Base-by-base conservation (phyloP, 768 basidiomycete species). In the Sistotremastrum niveocremeum region DNA sequence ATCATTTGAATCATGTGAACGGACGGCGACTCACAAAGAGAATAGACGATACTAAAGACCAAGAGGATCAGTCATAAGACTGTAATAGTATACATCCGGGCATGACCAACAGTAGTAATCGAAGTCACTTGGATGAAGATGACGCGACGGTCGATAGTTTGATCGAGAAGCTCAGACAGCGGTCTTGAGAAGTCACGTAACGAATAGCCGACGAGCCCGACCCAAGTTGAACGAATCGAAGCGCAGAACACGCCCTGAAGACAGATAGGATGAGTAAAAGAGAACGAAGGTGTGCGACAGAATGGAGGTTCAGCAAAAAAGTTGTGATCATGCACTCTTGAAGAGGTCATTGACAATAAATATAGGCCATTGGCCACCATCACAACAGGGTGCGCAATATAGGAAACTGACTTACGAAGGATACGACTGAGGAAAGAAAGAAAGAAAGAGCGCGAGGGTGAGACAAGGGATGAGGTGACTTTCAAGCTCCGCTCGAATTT, bases 331-430 rank as follows among this genome's bases (percentile, higher is more conserved):
- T 59, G 51, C 20, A 1, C 20, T 20, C 20, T 20, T 20, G 44
- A 44, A 46, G 53, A 53, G 46, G 62, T 78, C 77, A 76, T 66
- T 64, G 77, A 82, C 79, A 83, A 82, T 79, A 83, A 80, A 82
- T 81, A 71, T 54, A 52, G 63, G 66, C 62, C 57, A 54, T 52
- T 52, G 52, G 54, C 64, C 66, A 60, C 64, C 76, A 78, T 77
- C 77, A 74, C 67, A n/a, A 48, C 39, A 38, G 45, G 45, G 28
- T n/a, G 52, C 37, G n/a, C 8, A 20, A 5, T 32, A 20, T 37
- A 8, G 45, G 34, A 45, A 41, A 36, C 37, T 40, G 42, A 52
- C 53, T 47, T 46, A 58, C 57, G 52, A 49, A 10, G 34, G 7
- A 0, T 8, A 5, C 34, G 44, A 45, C 6, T 31, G 6, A 28